Percentiles rank a stretch among this genome's conserved stretches.
Conservation (phyloP, 2,329 filamentous ascomycete species). For the Scolecobasidium constrictum region DNA sequence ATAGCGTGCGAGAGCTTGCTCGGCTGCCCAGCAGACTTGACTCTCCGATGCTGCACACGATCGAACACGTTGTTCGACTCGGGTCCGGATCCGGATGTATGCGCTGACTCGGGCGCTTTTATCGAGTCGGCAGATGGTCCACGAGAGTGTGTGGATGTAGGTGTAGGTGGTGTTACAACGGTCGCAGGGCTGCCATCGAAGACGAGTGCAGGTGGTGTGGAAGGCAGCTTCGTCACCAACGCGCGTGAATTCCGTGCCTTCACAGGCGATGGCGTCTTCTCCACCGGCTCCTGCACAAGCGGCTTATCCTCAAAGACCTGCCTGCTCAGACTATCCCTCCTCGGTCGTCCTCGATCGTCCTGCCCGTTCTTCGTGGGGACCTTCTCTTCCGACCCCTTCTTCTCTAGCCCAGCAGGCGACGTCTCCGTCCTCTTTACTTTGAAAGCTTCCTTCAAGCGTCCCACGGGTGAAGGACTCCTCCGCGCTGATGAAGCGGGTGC, state of each 20-base stretch:
- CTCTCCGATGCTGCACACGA: conserved; percentile 60
- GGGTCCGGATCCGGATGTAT: neutral
- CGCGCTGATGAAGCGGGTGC: conserved; percentile 24
- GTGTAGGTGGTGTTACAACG: conserved; percentile 53
- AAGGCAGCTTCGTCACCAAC: conserved; percentile 18
- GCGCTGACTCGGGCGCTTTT: conserved; percentile 20
- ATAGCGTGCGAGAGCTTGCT: conserved; percentile 79
- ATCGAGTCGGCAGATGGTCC: conserved; percentile 17
- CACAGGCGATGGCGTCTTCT: conserved; percentile 10
- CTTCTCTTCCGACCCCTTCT: conserved; percentile 33
- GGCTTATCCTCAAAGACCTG: conserved; percentile 10
- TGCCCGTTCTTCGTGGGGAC: conserved; percentile 29
- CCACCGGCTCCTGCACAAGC: conserved; percentile 12
- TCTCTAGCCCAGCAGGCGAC: conserved; percentile 18
- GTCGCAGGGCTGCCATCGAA: conserved; percentile 40
- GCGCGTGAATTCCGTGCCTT: conserved; percentile 5
- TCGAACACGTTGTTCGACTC: conserved; percentile 38
- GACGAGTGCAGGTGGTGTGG: conserved; percentile 33
- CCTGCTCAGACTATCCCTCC: conserved; percentile 21
- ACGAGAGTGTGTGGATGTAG: conserved; percentile 31
- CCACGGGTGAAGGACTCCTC: conserved; percentile 57
- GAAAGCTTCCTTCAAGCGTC: conserved; percentile 64
- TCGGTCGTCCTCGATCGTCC: conserved; percentile 19
- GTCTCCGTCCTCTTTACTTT: conserved; percentile 26
- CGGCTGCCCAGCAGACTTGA: conserved; percentile 50